Base-by-base conservation (phyloP, 2,329 filamentous ascomycete species). In the Phymatotrichopsis omnivora region DNA sequence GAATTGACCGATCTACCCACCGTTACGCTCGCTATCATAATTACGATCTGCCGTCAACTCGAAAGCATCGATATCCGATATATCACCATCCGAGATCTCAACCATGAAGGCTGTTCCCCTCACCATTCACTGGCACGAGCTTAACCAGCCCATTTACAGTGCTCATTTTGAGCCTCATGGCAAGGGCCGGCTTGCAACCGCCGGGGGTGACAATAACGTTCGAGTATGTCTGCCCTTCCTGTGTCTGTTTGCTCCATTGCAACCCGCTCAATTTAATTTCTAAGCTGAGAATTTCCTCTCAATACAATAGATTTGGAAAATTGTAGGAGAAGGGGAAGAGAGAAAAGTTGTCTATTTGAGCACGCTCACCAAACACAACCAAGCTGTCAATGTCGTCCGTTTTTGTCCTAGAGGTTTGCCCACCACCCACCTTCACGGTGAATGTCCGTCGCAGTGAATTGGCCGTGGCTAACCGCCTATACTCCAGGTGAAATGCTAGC, bases 41-140 rank as follows among this genome's bases (percentile, higher is more conserved):
- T n/a, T n/a, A n/a, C n/a, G n/a, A n/a, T n/a, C n/a, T n/a, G n/a
- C n/a, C n/a, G n/a, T n/a, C n/a, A n/a, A n/a, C n/a, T n/a, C n/a
- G n/a, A n/a, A n/a, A n/a, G n/a, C n/a, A n/a, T n/a, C n/a, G n/a
- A n/a, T n/a, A n/a, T n/a, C n/a, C n/a, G n/a, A n/a, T n/a, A n/a
- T n/a, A n/a, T n/a, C n/a, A n/a, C n/a, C n/a, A n/a, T n/a, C n/a
- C n/a, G n/a, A n/a, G n/a, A n/a, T n/a, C n/a, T n/a, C n/a, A n/a
- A 42, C 40, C 24, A 51, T 51, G 91, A 96, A 93, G 75, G 87
- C 86, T 62, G 81, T 85, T 61, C 89, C 91, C 59, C 75, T 98
- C 58, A 89, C 96, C 63, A 89, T 98, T 68, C 85, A 93, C 71
- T 98, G 91, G 91, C 93, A 98, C 67, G 85, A 95, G 65, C 85